phyloP scores from a whole-genome alignment of 441 rosid genomes.

The Macaranga tanarius region DNA sequence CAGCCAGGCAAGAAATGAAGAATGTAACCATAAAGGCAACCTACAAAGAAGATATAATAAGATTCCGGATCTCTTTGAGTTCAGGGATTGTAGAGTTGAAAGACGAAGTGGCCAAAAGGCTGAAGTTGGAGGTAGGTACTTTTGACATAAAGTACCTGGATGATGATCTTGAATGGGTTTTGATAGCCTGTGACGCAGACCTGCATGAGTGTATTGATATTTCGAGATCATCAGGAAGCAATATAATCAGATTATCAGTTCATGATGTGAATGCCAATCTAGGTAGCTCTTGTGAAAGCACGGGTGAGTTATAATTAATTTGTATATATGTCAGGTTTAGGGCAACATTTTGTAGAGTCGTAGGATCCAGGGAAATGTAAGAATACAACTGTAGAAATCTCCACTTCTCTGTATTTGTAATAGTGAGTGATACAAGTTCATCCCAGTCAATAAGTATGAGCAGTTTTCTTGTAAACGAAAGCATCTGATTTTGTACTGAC shows the following conservation, averaged over 20 bases:
- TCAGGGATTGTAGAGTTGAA: conserved; percentile 54
- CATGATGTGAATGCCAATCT: conserved; percentile 58
- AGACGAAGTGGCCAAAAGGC: conserved; percentile 83
- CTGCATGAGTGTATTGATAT: conserved; percentile 77
- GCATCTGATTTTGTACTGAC: neutral
- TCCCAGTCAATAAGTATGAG: neutral
- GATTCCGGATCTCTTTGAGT: conserved; percentile 58
- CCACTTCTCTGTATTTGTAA: neutral
- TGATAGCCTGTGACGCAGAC: conserved; percentile 80
- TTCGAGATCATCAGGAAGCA: conserved; percentile 59
- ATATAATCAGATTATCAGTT: conserved; percentile 57
- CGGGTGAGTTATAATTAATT: conserved; percentile 48
- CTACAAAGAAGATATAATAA: conserved; percentile 71
- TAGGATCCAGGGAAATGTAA: conserved; percentile 23
- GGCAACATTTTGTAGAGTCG: conserved; percentile 24
- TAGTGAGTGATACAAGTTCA: neutral
- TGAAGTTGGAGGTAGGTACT: conserved; percentile 71
- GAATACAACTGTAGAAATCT: conserved; percentile 17
- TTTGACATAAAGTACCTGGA: conserved; percentile 83
- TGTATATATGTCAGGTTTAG: conserved; percentile 26
- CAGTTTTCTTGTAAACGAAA: neutral
- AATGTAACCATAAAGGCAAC: conserved; percentile 67
- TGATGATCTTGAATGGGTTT: conserved; percentile 82
- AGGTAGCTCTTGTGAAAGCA: conserved; percentile 92
- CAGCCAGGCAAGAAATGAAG: conserved; percentile 40